Evolutionary conservation across 2,329 filamentous ascomycete species (phyloP).

Genomic region (Penicillium sp.): DNA sequence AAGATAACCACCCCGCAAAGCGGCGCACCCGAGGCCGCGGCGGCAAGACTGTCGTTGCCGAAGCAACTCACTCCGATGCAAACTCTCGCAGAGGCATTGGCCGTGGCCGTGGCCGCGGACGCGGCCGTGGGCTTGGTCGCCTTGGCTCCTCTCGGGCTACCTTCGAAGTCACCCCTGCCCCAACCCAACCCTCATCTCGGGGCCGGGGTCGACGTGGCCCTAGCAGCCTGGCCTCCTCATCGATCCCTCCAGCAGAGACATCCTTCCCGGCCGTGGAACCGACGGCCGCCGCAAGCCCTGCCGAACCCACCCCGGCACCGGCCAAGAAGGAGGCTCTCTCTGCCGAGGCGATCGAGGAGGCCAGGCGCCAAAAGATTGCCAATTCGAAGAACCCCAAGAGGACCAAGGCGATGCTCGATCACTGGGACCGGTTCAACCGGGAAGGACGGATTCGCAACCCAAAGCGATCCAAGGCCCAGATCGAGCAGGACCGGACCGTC

Average conservation of each 20-base stretch:
- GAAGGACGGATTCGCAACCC: slow-evolving; percentile 45
- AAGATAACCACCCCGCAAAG: slow-evolving; percentile 29
- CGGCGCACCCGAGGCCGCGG: slow-evolving; percentile 34
- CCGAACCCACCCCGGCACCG: slow-evolving; percentile 9
- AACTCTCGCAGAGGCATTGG: slow-evolving; percentile 18
- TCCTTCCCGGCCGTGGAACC: slow-evolving; percentile 15
- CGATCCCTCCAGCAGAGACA: slow-evolving; percentile 11
- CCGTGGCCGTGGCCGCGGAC: slow-evolving; percentile 29
- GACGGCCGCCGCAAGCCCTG: slow-evolving; percentile 9
- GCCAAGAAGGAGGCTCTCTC: slow-evolving; percentile 17
- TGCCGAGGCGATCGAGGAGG: slow-evolving; percentile 30
- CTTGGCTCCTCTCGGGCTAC: slow-evolving; percentile 19
- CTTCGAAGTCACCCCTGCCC: slow-evolving; percentile 20
- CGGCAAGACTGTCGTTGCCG: slow-evolving; percentile 22
- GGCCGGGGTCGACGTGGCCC: slow-evolving; percentile 25
- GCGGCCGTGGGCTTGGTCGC: slow-evolving; percentile 29
- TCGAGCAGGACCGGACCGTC: slow-evolving; percentile 39
- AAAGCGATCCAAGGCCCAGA: slow-evolving; percentile 45
- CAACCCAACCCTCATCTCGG: slow-evolving; percentile 18
- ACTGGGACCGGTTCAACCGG: slow-evolving; percentile 44
- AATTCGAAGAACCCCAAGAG: slow-evolving; percentile 46
- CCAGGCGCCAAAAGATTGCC: slow-evolving; percentile 39
- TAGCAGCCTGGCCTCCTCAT: slow-evolving; percentile 11
- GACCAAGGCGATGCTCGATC: slow-evolving; percentile 46
- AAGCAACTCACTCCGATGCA: slow-evolving; percentile 22